A percentile compares a stretch with the other conserved stretches of the same genome.
These are phyloP conservation scores for Malus fusca DNA, from an alignment of 306 rosid species.

Conservation along the genomic window DNA sequence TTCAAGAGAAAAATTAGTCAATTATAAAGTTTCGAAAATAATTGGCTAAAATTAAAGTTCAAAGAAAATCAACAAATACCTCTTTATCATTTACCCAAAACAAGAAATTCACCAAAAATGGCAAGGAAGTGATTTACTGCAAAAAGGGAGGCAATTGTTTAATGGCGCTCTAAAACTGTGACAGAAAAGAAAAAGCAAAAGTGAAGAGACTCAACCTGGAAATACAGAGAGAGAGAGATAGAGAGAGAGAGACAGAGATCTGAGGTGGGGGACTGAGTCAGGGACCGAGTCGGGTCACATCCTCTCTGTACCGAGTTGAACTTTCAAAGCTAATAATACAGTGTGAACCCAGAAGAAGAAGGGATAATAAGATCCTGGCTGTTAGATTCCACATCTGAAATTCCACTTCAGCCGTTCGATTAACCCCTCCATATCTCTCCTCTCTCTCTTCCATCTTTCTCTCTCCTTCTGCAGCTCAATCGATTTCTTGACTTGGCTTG, in stretches of 20 bases:
- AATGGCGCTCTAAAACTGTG: slow-evolving; percentile 17
- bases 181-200: slow-evolving; percentile 26
- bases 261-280: slow-evolving; percentile 13
- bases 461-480: slow-evolving; percentile 9
- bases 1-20: no score
- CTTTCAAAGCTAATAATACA: slow-evolving; percentile 38
- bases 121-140: slow-evolving; percentile 13
- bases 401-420: slow-evolving; percentile 43
- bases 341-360: background rate
- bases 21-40: no score
- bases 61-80: no score
- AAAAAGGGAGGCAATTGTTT: background rate
- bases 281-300: slow-evolving; percentile 29
- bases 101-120: slow-evolving; percentile 6
- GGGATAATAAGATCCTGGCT: slow-evolving; percentile 37
- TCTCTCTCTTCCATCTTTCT: background rate
- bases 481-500: background rate
- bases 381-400: slow-evolving; percentile 43
- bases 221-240: background rate
- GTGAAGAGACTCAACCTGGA: slow-evolving; percentile 23
- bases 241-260: slow-evolving; percentile 4
- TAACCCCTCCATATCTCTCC: background rate
- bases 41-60: no score
- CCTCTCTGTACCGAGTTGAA: slow-evolving; percentile 20
- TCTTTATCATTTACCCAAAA: background rate